Percentiles rank a stretch among this genome's conserved stretches.
Evolutionary conservation across 2,329 filamentous ascomycete species (phyloP).

Genomic region (Grosmannia penicillata): DNA sequence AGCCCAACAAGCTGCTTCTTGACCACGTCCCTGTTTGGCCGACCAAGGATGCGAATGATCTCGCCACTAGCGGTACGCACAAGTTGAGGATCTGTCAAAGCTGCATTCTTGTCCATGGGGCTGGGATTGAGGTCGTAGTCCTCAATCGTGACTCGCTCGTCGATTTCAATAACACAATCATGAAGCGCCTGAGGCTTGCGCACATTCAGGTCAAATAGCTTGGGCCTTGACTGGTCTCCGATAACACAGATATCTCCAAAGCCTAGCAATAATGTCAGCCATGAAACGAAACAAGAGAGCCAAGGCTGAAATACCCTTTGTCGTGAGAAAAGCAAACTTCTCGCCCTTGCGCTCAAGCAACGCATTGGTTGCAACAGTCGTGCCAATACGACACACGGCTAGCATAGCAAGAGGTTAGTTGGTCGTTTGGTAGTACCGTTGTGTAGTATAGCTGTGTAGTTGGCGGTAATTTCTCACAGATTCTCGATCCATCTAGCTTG

Average conservation of each 20-base stretch:
- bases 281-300: too few relatives aligned
- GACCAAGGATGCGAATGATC: constrained; percentile 48
- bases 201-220: constrained; percentile 83
- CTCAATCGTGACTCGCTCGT: constrained; percentile 79
- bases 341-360: constrained; percentile 82
- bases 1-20: constrained; percentile 41
- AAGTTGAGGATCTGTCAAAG: constrained; percentile 26
- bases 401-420: too few relatives aligned
- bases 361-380: constrained; percentile 87
- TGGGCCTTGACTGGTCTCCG: constrained; percentile 77
- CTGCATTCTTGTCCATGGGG: constrained; percentile 34
- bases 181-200: constrained; percentile 77
- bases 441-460: too few relatives aligned
- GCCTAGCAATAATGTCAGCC: too few relatives aligned
- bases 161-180: constrained; percentile 67
- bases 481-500: constrained; percentile 63
- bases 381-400: constrained; percentile 92
- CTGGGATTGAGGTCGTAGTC: constrained; percentile 80
- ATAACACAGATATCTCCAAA: constrained; percentile 82
- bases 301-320: too few relatives aligned
- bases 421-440: too few relatives aligned
- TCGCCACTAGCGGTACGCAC: constrained; percentile 52
- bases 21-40: constrained; percentile 39
- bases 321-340: constrained; percentile 77
- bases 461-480: too few relatives aligned